phyloP scores from a whole-genome alignment of 2,329 filamentous ascomycete genomes.

The Cadophora luteo-olivacea region DNA sequence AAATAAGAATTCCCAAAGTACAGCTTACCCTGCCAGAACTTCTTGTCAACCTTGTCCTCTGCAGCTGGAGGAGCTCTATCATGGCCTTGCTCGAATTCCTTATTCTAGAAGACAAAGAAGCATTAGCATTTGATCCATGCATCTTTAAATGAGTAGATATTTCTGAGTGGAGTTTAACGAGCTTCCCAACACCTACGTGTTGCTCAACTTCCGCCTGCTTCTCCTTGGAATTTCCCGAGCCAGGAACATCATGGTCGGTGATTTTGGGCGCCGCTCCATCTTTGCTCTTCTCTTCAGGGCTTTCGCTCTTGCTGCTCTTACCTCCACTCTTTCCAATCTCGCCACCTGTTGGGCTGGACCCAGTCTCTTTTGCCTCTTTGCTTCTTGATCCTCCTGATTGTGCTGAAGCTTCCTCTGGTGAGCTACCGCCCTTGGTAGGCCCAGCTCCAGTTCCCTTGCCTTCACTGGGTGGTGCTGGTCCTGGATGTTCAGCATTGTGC shows the following conservation, averaged over 20 bases:
- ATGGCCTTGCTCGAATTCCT: conserved; percentile 61
- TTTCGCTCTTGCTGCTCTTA: conserved; percentile 26
- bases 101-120: conserved; percentile 47
- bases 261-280: conserved; percentile 34
- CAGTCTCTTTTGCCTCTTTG: conserved; percentile 50
- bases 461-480: conserved; percentile 49
- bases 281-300: conserved; percentile 34
- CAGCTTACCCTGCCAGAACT: conserved; percentile 55
- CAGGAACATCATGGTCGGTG: conserved; percentile 33
- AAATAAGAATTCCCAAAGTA: not conserved
- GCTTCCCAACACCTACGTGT: conserved; percentile 46
- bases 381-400: conserved; percentile 49
- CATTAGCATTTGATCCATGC: not conserved
- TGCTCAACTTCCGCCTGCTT: conserved; percentile 62
- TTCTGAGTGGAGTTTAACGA: not conserved
- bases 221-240: conserved; percentile 47
- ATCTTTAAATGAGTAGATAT: not conserved
- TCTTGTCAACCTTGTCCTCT: conserved; percentile 60
- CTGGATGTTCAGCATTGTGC: conserved; percentile 51
- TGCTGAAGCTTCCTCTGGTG: conserved; percentile 46
- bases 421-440: conserved; percentile 45
- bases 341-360: conserved; percentile 42
- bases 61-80: conserved; percentile 52
- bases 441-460: conserved; percentile 49
- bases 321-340: conserved; percentile 34